Evolutionary conservation across 495 filamentous ascomycete genomes (phyloP).

Genomic region (Hamigera avellanea): DNA sequence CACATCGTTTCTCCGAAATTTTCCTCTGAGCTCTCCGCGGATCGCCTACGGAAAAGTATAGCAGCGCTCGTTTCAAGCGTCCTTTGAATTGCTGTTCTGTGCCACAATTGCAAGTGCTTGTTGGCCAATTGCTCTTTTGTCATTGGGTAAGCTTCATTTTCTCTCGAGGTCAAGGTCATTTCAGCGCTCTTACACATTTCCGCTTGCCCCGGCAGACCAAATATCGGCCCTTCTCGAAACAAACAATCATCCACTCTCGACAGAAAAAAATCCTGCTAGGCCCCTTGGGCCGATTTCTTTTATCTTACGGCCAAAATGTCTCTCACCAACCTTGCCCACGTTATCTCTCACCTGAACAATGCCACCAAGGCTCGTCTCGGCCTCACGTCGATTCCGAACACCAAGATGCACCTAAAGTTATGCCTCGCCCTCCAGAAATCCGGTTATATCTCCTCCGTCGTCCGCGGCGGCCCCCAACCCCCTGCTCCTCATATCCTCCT

Average conservation of each 20-base stretch:
- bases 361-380: constrained; percentile 75
- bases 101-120: too few relatives aligned
- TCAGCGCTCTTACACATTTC: too few relatives aligned
- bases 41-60: too few relatives aligned
- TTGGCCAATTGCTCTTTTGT: too few relatives aligned
- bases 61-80: too few relatives aligned
- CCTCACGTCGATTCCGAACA: constrained; percentile 74
- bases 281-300: constrained; percentile 16
- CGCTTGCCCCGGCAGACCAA: too few relatives aligned
- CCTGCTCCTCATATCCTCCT: constrained; percentile 44
- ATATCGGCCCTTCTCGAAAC: too few relatives aligned
- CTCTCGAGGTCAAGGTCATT: too few relatives aligned
- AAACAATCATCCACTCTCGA: neutral
- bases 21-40: constrained; percentile 17
- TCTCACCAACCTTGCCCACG: constrained; percentile 64
- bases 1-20: constrained; percentile 33
- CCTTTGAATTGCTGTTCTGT: too few relatives aligned
- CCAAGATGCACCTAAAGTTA: constrained; percentile 67
- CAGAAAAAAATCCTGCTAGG: constrained; percentile 2
- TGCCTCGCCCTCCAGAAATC: constrained; percentile 66
- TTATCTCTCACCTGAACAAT: constrained; percentile 93
- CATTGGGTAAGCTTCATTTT: too few relatives aligned
- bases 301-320: constrained; percentile 52
- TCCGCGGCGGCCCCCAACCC: constrained; percentile 59
- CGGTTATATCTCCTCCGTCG: constrained; percentile 74